These are phyloP conservation scores for Rhodocollybia butyracea DNA, from an alignment of 768 basidiomycete species.

Conservation along the genomic window DNA sequence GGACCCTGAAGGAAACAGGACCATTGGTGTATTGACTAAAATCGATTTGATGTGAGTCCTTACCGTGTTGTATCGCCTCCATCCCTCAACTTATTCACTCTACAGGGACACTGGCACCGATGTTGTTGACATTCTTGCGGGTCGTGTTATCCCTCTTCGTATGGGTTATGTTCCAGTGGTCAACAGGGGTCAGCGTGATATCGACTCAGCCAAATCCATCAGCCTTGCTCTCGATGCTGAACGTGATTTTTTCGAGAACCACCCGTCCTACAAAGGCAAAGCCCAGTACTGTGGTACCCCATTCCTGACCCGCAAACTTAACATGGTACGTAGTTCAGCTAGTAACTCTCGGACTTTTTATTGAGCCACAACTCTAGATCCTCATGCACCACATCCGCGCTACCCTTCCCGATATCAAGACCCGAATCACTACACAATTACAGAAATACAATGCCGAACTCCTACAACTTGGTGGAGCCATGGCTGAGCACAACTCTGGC, in stretches of 20 bases:
- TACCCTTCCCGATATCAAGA: constrained; percentile 98
- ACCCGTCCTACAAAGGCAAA: constrained; percentile 90
- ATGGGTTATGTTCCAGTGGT: constrained; percentile 98
- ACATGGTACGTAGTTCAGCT: constrained; percentile 59
- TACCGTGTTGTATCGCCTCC: not conserved
- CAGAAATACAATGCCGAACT: constrained; percentile 88
- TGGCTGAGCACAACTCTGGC: constrained; percentile 82
- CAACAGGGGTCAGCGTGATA: constrained; percentile 97
- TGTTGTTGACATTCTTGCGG: constrained; percentile 97
- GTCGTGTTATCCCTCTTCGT: constrained; percentile 92
- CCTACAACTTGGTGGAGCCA: constrained; percentile 75
- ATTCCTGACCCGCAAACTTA: constrained; percentile 91
- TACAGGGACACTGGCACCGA: constrained; percentile 96
- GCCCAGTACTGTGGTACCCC: constrained; percentile 97
- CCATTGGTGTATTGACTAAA: constrained; percentile 98
- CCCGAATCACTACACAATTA: constrained; percentile 86
- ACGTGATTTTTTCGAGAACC: constrained; percentile 91
- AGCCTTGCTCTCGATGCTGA: constrained; percentile 83
- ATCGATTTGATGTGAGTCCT: constrained; percentile 90
- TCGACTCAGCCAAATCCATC: constrained; percentile 87
- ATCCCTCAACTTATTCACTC: constrained; percentile 6
- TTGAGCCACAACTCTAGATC: constrained; percentile 50
- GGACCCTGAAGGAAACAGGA: constrained; percentile 94
- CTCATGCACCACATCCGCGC: constrained; percentile 99
- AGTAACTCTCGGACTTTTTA: constrained; percentile 1